Conservation (phyloP, 106 monocot genomes). For the Ottelia alismoides region DNA sequence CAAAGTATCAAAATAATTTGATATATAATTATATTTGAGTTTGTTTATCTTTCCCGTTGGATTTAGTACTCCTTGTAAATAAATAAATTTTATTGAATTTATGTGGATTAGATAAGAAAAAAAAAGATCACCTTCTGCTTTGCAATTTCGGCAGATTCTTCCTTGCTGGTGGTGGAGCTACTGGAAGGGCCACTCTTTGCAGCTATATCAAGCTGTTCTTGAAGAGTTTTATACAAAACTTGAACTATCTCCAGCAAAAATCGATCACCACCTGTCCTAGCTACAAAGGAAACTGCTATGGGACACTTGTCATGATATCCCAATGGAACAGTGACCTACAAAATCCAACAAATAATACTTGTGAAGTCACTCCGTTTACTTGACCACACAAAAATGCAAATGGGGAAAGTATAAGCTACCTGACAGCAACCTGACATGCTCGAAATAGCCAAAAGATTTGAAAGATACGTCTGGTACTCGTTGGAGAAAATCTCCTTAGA, state of each 20-base stretch:
- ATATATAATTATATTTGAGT: too few species aligned
- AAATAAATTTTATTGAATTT: too few species aligned
- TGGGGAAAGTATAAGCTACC: conserved; percentile 28
- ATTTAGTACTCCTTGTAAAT: too few species aligned
- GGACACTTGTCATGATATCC: conserved; percentile 73
- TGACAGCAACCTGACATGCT: conserved; percentile 99
- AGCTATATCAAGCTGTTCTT: conserved; percentile 48
- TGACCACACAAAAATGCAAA: background rate
- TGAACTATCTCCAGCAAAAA: conserved; percentile 66
- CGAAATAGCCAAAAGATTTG: conserved; percentile 59
- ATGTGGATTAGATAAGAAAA: too few species aligned
- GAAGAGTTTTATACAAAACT: conserved; percentile 39
- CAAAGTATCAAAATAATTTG: too few species aligned
- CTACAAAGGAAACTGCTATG: conserved; percentile 77
- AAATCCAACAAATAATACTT: too few species aligned
- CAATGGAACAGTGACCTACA: conserved; percentile 66
- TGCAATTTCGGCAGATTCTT: conserved; percentile 88
- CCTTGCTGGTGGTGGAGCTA: conserved; percentile 34
- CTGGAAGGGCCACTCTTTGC: conserved; percentile 42
- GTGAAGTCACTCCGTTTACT: too few species aligned
- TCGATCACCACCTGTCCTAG: conserved; percentile 80
- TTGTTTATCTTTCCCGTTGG: too few species aligned
- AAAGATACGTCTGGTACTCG: conserved; percentile 30
- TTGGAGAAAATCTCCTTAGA: conserved; percentile 56
- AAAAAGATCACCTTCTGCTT: conserved; percentile 70